Evolutionary conservation across 371 early-diverging fungal genomes (phyloP).

Genomic region (Mucor racemosus): DNA sequence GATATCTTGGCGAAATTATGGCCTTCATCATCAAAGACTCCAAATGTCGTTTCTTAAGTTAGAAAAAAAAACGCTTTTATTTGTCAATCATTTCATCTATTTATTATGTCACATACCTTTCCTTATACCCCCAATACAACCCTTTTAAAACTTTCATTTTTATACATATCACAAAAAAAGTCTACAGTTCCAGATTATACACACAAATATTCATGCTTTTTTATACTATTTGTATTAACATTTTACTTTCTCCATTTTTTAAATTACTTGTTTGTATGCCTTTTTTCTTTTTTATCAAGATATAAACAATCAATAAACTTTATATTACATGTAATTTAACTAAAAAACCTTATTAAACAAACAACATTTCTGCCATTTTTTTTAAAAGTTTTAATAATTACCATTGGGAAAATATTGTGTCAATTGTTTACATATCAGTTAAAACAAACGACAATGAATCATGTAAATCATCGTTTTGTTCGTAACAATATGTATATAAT

Average conservation of each 20-base stretch:
- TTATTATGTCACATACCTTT: constrained; percentile 7
- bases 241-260: background rate
- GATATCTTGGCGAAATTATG: constrained; percentile 24
- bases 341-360: constrained; percentile 1
- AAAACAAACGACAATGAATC: too few relatives aligned
- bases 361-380: background rate
- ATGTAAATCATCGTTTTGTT: too few relatives aligned
- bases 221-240: constrained; percentile 4
- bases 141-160: background rate
- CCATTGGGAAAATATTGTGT: too few relatives aligned
- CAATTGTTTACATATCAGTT: too few relatives aligned
- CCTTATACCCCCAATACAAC: background rate
- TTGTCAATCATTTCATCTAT: constrained; percentile 4
- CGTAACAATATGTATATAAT: too few relatives aligned
- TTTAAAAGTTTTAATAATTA: too few relatives aligned
- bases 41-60: constrained; percentile 17
- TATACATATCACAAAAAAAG: too few relatives aligned
- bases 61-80: background rate
- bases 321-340: background rate
- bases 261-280: constrained; percentile 7
- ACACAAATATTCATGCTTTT: background rate
- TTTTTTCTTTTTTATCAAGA: background rate
- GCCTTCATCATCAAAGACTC: constrained; percentile 2
- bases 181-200: constrained; percentile 4
- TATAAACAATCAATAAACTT: constrained; percentile 7